Evolutionary conservation across 495 filamentous ascomycete species (phyloP).

Genomic region (Bacidia rubella): DNA sequence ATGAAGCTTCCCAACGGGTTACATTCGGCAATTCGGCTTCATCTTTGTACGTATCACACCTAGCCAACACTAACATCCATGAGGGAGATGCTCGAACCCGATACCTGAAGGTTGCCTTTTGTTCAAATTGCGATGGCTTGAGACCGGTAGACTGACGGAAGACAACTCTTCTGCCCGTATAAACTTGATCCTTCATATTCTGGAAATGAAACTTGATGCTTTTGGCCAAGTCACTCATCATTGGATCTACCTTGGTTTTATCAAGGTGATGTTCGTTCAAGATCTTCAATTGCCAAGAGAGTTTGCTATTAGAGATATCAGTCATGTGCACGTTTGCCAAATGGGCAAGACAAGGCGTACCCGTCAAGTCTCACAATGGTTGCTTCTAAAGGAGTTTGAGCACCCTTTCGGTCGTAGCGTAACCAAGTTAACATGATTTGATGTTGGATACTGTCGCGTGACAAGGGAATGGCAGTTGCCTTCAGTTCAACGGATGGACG

Average conservation of each 20-base stretch:
- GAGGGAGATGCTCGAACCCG: conserved; percentile 29
- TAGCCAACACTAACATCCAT: conserved; percentile 41
- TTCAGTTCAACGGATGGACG: conserved; percentile 27
- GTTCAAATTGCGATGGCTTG: conserved; percentile 25
- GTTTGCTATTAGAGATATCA: conserved; percentile 5
- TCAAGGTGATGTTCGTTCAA: conserved; percentile 21
- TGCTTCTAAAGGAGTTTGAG: conserved; percentile 8
- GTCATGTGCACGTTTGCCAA: neutral
- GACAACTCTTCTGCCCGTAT: conserved; percentile 10
- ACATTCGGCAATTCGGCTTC: conserved; percentile 1
- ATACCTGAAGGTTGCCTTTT: conserved; percentile 39
- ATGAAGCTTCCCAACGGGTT: conserved; percentile 30
- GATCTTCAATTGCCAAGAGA: conserved; percentile 30
- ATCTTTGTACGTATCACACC: conserved; percentile 37
- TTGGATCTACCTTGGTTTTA: conserved; percentile 14
- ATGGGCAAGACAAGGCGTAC: no score
- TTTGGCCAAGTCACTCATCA: conserved; percentile 17
- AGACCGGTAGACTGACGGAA: neutral
- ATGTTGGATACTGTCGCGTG: neutral
- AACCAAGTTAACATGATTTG: conserved; percentile 16
- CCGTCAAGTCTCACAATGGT: conserved; percentile 7
- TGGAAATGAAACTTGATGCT: conserved; percentile 9
- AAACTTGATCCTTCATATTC: neutral
- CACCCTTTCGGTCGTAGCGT: conserved; percentile 6
- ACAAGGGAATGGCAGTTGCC: conserved; percentile 8